Evolutionary conservation across 1,284 basidiomycete species (phyloP).

Genomic region (Fomitopsis betulina): DNA sequence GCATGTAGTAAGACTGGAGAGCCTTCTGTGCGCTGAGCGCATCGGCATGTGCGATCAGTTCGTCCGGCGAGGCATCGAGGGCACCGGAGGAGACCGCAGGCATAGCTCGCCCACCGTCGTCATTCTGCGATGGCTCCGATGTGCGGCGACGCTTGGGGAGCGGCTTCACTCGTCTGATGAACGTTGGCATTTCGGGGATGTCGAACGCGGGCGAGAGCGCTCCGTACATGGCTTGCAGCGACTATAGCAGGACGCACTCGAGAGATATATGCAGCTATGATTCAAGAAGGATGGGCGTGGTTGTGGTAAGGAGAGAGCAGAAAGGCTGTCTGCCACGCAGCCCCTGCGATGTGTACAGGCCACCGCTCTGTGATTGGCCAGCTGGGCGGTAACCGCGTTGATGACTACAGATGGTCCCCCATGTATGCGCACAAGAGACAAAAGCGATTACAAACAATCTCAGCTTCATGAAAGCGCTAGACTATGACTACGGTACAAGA

Average conservation of each 20-base stretch:
- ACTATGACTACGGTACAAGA: slow-evolving; percentile 50
- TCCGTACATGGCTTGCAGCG: slow-evolving; percentile 35
- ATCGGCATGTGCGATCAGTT: slow-evolving; percentile 47
- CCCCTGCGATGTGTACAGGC: not conserved
- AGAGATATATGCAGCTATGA: not conserved
- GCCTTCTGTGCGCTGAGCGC: slow-evolving; percentile 43
- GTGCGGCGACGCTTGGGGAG: slow-evolving; percentile 70
- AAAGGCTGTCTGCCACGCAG: slow-evolving; percentile 2
- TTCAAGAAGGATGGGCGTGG: not conserved
- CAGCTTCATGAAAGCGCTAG: slow-evolving; percentile 22
- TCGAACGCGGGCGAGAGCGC: slow-evolving; percentile 55
- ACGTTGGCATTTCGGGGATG: slow-evolving; percentile 52
- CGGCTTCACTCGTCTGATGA: slow-evolving; percentile 65
- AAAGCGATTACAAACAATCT: not conserved
- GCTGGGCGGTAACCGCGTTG: not conserved
- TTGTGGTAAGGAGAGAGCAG: not conserved
- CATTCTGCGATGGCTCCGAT: slow-evolving; percentile 24
- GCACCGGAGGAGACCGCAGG: slow-evolving; percentile 6
- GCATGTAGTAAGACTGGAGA: slow-evolving; percentile 58
- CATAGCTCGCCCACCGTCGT: slow-evolving; percentile 4
- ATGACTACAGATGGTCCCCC: too few relatives aligned
- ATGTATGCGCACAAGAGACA: too few relatives aligned
- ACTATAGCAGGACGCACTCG: not conserved
- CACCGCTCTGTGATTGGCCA: not conserved
- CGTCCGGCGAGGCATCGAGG: slow-evolving; percentile 31